A percentile compares a stretch with the other conserved stretches of the same genome.
Conservation (phyloP, 1,139 yeast species). For the Candida sanyaensis region DNA sequence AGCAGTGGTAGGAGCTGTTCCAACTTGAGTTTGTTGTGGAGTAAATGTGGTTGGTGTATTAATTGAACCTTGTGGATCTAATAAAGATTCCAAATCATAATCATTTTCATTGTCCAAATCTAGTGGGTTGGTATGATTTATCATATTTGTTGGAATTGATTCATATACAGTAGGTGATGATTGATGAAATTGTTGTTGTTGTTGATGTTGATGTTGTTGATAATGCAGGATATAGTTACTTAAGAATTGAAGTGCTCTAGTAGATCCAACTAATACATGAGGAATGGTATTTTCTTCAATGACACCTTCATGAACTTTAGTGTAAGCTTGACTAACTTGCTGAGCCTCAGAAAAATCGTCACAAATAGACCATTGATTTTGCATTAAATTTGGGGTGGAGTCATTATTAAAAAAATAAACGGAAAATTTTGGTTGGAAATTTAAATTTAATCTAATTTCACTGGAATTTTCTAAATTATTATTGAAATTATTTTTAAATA, state of each 20-base stretch:
- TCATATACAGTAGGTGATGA: not conserved
- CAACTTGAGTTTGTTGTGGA: constrained; percentile 3
- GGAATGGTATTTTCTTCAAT: constrained; percentile 40
- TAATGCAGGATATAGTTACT: constrained; percentile 44
- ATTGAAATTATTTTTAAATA: constrained; percentile 45
- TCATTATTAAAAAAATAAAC: constrained; percentile 61
- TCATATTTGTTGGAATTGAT: not conserved
- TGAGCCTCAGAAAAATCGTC: constrained; percentile 84
- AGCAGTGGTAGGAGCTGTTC: not conserved
- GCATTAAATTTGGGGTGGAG: constrained; percentile 35
- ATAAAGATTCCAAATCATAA: not conserved
- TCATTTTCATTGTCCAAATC: not conserved
- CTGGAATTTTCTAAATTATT: constrained; percentile 18
- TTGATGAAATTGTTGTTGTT: constrained; percentile 12
- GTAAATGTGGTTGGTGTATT: constrained; percentile 2
- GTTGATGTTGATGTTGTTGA: constrained; percentile 6
- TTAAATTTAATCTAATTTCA: constrained; percentile 53
- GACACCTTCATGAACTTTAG: constrained; percentile 37
- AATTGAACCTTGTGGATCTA: not conserved
- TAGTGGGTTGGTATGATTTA: not conserved
- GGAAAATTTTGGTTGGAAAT: constrained; percentile 72
- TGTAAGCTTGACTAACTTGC: constrained; percentile 68
- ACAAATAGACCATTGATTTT: constrained; percentile 79
- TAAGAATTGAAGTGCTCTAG: constrained; percentile 52
- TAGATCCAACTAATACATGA: constrained; percentile 56